Evolutionary conservation across 2,329 filamentous ascomycete genomes (phyloP), one percentile per base, ranked within the genome.

Genomic region (Botrytis aclada): DNA sequence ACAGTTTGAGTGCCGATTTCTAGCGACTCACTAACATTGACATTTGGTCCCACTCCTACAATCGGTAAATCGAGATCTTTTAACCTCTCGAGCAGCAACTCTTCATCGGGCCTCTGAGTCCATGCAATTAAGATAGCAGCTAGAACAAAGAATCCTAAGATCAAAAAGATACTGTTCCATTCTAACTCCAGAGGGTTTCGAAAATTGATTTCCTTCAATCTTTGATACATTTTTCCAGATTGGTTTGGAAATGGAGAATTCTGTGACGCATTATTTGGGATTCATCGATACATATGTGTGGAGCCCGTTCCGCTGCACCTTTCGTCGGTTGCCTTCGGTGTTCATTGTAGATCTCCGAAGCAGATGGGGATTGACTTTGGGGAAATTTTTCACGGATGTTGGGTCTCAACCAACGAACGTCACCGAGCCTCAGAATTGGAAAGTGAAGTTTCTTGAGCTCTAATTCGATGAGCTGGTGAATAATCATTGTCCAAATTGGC

Each of bases 11-110:
- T 58, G 20, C 66, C 66, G 32, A 58, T 60, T n/a, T 69, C 66
- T 25, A 69, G 58, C 6, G 66, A 54, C 45, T 69, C 66, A 34
- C 66, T 45, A 25, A 69, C 51, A 8, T 69, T 69, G 3, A 69
- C 51, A 32, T 69, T 56, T 69, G 66, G 66, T 43, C 51, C 51
- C 39, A 41, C 41, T 69, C 66, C 66, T 37, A 69, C 51, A 60
- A 43, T 41, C 18, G 66, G 66, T 25, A 69, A 43, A 60, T 32
- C 51, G 2, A 69, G 51, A 43, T 43, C 56, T 43, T 69, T 43
- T 25, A 69, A 69, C 32, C 10, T 69, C 25, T 60, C 10, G n/a
- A 69, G 34, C 12, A 69, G 66, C 20, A 45, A 58, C 22, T 69
- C 66, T 16, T 69, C 66, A 39, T 60, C n/a, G 8, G 66, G 51